Conservation (phyloP, 2,329 filamentous ascomycete genomes). For the Epicoccum sorghinum region DNA sequence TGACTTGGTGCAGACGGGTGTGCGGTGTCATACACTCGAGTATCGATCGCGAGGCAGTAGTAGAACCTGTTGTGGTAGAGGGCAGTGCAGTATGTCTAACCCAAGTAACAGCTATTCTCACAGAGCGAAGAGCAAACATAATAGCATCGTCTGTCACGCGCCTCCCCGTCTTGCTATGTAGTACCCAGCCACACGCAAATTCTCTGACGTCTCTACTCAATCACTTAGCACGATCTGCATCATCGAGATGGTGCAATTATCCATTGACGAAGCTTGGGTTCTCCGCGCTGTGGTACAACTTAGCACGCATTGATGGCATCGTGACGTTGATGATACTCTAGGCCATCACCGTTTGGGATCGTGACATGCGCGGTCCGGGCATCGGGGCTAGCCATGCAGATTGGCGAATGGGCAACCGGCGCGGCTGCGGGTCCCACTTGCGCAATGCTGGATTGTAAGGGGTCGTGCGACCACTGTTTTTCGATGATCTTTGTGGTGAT, state of each 20-base stretch:
- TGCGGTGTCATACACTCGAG: too few species aligned
- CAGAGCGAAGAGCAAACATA: too few species aligned
- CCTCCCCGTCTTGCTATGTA: not conserved
- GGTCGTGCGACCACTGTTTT: too few species aligned
- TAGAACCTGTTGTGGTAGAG: not conserved
- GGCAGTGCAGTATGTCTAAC: not conserved
- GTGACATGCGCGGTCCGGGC: not conserved
- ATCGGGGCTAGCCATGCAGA: not conserved
- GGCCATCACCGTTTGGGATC: slow-evolving; percentile 9
- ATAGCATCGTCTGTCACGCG: not conserved
- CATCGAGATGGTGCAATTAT: slow-evolving; percentile 3
- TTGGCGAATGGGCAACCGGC: too few species aligned
- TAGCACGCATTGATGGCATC: slow-evolving; percentile 12
- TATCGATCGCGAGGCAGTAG: not conserved
- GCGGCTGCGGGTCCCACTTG: too few species aligned
- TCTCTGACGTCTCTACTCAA: not conserved
- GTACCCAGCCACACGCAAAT: too few species aligned
- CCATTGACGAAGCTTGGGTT: not conserved
- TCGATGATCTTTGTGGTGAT: too few species aligned
- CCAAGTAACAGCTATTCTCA: too few species aligned
- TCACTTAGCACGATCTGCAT: not conserved
- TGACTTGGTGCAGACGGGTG: not conserved
- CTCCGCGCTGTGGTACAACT: slow-evolving; percentile 1
- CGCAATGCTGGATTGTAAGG: too few species aligned
- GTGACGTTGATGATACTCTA: slow-evolving; percentile 13